Evolutionary conservation across 208 protist species (phyloP).

Genomic region (Strigomonas culicis): DNA sequence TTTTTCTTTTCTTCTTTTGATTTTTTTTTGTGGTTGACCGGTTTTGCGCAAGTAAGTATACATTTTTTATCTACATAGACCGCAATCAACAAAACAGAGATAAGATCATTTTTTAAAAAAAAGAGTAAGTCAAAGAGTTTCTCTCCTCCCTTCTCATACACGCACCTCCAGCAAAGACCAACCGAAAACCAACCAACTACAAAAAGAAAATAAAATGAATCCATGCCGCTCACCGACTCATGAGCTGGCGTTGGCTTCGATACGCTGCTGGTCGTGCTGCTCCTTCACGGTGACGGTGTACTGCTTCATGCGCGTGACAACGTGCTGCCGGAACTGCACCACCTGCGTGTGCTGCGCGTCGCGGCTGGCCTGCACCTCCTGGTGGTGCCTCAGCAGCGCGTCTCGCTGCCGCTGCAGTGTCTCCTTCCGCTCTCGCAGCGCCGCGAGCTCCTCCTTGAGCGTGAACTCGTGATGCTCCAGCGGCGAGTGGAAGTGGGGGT

Average conservation of each 20-base stretch:
- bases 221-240: not conserved
- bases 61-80: not conserved
- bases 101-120: constrained; percentile 11
- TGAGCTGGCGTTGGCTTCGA: constrained; percentile 14
- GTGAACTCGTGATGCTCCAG: not conserved
- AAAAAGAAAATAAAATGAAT: not conserved
- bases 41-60: no score
- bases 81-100: constrained; percentile 8
- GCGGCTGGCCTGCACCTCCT: constrained; percentile 13
- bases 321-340: constrained; percentile 18
- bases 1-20: constrained; percentile 6
- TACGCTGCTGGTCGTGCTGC: constrained; percentile 32
- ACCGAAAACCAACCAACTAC: not conserved
- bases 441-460: constrained; percentile 27
- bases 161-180: not conserved
- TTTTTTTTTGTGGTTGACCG: no score
- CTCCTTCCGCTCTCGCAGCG: constrained; percentile 18
- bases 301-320: constrained; percentile 30
- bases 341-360: constrained; percentile 14
- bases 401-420: constrained; percentile 20
- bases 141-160: not conserved
- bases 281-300: constrained; percentile 34
- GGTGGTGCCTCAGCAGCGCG: constrained; percentile 17
- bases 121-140: not conserved
- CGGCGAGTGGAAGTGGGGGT: not conserved